Base-by-base conservation (phyloP, 345 rosid species). In the Anastatica hierochuntica region DNA sequence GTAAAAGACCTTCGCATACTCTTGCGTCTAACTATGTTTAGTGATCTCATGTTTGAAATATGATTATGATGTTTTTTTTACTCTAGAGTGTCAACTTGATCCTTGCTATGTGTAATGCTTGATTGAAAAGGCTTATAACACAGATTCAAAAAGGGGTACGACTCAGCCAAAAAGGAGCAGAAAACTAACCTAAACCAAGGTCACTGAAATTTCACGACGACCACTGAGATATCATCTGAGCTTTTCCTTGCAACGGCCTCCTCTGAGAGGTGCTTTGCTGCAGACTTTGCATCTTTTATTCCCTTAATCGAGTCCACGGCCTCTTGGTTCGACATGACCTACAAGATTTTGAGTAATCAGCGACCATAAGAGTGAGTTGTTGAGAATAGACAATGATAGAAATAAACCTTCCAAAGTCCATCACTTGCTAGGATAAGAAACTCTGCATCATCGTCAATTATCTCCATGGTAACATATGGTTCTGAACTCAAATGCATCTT, bases 281-380 rank as follows among this genome's bases (percentile, higher is more conserved):
- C 96, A 17, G 84, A 60, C 43, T 68, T 75, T 4, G 98, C 76
- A 79, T 92, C 98, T 71, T 78, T 81, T 10, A 76, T 39, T 55
- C 74, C 66, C 79, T 70, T 73, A 53, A 85, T 74, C 12, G 83
- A 67, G 45, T 92, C 84, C 10, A 65, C 78, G 0, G 94, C 96
- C 69, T 88, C 95, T 70, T 85, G 95, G 64, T 92, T 92, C 12
- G 86, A 62, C 90, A 84, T 85, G 14, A 83, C 97, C 97, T 85
- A 72, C 17, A 24, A 43, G 36, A 51, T 42, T 9, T 37, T 21
- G 0, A 17, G 49, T 3, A 43, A 17, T 52, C 41, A 61, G 59
- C 4, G 6, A 60, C 61, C 37, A 49, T 20, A 61, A 9, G 8
- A 50, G 45, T 26, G 59, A 61, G 7, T 53, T 24, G 19, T 14